Percentiles rank a stretch among this genome's conserved stretches.
These are phyloP conservation scores for Sphagnum magellanicum DNA, from an alignment of 228 moss, liverwort and hornwort genomes.

Conservation along the genomic window DNA sequence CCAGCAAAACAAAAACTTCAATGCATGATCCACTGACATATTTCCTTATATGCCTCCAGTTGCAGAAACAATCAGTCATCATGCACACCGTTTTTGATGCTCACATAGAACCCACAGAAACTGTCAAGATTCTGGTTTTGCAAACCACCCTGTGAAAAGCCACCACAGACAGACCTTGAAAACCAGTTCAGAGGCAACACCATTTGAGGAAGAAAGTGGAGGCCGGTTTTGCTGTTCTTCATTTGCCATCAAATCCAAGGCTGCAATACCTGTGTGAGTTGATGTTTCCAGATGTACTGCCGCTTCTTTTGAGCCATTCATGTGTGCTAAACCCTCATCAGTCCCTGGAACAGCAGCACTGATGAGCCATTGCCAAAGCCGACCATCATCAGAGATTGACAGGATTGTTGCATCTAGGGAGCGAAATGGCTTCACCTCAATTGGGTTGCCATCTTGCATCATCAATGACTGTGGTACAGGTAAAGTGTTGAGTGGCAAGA, in stretches of 20 bases:
- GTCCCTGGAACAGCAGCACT: conserved; percentile 20
- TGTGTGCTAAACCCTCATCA: conserved; percentile 1
- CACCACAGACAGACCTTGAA: conserved; percentile 53
- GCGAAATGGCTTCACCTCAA: conserved; percentile 15
- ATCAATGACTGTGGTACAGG: conserved; percentile 28
- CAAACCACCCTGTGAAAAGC: no score
- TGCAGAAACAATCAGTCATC: no score
- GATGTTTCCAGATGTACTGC: background rate
- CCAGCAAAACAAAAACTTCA: no score
- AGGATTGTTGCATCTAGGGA: conserved; percentile 61
- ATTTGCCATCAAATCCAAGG: conserved; percentile 25
- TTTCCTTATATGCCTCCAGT: no score
- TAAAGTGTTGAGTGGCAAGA: conserved; percentile 36
- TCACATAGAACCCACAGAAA: no score
- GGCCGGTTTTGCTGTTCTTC: conserved; percentile 16
- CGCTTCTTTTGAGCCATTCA: conserved; percentile 15
- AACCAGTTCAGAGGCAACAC: conserved; percentile 25
- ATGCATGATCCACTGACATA: no score
- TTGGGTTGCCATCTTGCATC: conserved; percentile 16
- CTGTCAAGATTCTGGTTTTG: no score
- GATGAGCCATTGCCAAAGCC: conserved; percentile 90
- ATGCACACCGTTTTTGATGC: no score
- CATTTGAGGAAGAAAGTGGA: conserved; percentile 27
- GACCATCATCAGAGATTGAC: conserved; percentile 87
- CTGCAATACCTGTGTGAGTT: conserved; percentile 8